Evolutionary conservation across 345 rosid species (phyloP).

Genomic region (Linum usitatissimum): DNA sequence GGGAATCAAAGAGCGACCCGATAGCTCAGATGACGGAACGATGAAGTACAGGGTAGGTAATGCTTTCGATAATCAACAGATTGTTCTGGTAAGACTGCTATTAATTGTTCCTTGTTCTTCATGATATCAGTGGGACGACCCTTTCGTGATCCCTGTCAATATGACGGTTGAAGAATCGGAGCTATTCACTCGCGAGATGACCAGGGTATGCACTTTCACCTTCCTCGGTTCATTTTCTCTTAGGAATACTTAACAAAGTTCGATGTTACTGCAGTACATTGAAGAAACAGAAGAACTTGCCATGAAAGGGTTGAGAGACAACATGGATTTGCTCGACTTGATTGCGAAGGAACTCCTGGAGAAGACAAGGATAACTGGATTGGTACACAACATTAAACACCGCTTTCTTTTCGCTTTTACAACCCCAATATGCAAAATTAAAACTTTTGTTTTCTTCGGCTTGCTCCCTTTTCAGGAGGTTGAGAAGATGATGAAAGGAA

Average conservation of each 20-base stretch:
- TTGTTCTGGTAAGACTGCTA: slow-evolving; percentile 7
- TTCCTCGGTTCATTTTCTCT: not conserved
- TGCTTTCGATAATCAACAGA: not conserved
- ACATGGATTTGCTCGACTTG: slow-evolving; percentile 62
- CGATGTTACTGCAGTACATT: slow-evolving; percentile 54
- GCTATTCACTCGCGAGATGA: slow-evolving; percentile 77
- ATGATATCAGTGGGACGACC: slow-evolving; percentile 79
- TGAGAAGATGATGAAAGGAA: slow-evolving; percentile 51
- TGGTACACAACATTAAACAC: slow-evolving; percentile 60
- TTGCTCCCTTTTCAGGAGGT: slow-evolving; percentile 47
- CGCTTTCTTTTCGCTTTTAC: slow-evolving; percentile 6
- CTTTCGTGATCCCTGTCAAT: slow-evolving; percentile 66
- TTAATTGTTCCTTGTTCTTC: not conserved
- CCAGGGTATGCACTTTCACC: slow-evolving; percentile 46
- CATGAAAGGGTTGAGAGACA: slow-evolving; percentile 57
- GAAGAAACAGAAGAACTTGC: slow-evolving; percentile 96
- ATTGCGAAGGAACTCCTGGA: slow-evolving; percentile 60
- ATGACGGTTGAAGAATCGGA: slow-evolving; percentile 93
- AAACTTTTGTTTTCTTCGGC: slow-evolving; percentile 3
- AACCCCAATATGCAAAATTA: not conserved
- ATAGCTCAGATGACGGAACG: slow-evolving; percentile 59
- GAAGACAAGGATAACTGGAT: slow-evolving; percentile 80
- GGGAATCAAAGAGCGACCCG: slow-evolving; percentile 61
- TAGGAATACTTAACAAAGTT: slow-evolving; percentile 1
- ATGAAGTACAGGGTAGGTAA: slow-evolving; percentile 69